Evolutionary conservation across 768 basidiomycete species (phyloP).

Genomic region (Podaxis rugospora): DNA sequence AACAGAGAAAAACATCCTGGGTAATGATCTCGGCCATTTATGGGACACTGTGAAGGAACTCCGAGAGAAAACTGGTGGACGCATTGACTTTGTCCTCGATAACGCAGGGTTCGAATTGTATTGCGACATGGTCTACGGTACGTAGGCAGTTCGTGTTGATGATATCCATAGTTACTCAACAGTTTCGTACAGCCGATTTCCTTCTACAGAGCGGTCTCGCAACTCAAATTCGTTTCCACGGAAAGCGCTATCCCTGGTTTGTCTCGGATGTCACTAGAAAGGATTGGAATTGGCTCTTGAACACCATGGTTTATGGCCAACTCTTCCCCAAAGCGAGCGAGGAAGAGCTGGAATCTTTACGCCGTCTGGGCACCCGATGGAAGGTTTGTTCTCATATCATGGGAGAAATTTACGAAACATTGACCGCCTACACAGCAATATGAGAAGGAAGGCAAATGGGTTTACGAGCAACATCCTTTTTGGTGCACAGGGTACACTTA

Average conservation of each 20-base stretch:
- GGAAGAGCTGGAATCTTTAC: conserved; percentile 74
- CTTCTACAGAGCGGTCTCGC: conserved; percentile 88
- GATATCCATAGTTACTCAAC: not conserved
- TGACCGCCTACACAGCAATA: conserved; percentile 57
- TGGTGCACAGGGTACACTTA: conserved; percentile 97
- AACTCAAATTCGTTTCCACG: conserved; percentile 85
- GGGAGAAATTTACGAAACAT: not conserved
- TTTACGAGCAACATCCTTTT: conserved; percentile 91
- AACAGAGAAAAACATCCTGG: conserved; percentile 94
- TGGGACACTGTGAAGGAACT: conserved; percentile 75
- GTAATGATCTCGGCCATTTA: conserved; percentile 68
- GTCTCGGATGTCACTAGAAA: conserved; percentile 89
- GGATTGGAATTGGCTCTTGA: conserved; percentile 92
- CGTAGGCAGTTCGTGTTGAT: conserved; percentile 14
- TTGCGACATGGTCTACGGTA: conserved; percentile 83
- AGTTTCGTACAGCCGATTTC: conserved; percentile 69
- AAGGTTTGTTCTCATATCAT: conserved; percentile 47
- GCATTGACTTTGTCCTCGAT: conserved; percentile 80
- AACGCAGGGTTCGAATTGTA: conserved; percentile 90
- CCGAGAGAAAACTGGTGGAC: conserved; percentile 64
- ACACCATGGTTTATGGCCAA: conserved; percentile 87
- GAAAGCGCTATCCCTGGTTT: conserved; percentile 94
- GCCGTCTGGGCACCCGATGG: conserved; percentile 81
- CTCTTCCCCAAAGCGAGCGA: conserved; percentile 84
- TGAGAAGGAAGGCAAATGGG: conserved; percentile 88